A percentile compares a stretch with the other conserved stretches of the same genome.
Evolutionary conservation across 1,284 basidiomycete species (phyloP).

Genomic region (Tilletiaria anomala): DNA sequence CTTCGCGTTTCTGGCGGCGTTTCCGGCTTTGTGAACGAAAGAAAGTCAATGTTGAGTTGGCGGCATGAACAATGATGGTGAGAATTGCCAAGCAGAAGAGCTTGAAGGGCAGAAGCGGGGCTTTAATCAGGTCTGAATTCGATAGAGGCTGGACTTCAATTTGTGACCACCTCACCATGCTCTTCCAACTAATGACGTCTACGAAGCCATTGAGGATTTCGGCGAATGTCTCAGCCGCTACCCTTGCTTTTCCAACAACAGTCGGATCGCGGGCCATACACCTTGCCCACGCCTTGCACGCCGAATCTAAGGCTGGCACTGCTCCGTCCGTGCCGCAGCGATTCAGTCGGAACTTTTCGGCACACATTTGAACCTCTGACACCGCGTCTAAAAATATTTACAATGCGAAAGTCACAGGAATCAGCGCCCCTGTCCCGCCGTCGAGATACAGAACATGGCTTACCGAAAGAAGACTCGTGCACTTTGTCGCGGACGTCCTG

Average conservation of each 20-base stretch:
- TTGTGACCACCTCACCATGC: constrained; percentile 70
- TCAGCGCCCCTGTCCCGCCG: too few species aligned
- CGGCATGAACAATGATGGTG: not conserved
- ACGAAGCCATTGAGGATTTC: constrained; percentile 93
- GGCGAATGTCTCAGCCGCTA: constrained; percentile 85
- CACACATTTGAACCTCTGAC: constrained; percentile 25
- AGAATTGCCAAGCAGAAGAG: not conserved
- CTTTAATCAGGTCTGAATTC: not conserved
- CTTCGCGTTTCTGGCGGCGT: too few species aligned
- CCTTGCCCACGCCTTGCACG: constrained; percentile 58
- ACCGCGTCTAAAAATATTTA: too few species aligned
- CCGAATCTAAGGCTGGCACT: not conserved
- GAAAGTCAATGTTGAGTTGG: too few species aligned
- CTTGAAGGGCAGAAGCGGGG: not conserved
- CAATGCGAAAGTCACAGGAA: too few species aligned
- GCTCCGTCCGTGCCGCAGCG: constrained; percentile 22
- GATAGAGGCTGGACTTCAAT: too few species aligned
- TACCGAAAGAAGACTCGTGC: too few species aligned
- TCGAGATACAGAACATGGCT: too few species aligned
- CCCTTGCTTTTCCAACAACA: constrained; percentile 69
- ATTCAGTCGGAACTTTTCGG: constrained; percentile 17
- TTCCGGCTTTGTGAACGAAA: too few species aligned
- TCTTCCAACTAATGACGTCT: constrained; percentile 93
- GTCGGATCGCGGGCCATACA: constrained; percentile 91
- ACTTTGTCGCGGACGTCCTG: constrained; percentile 78